Evolutionary conservation across 176 grass and related monocot genomes (phyloP), one percentile per base, ranked within the genome.

Genomic region (Otatea glauca): DNA sequence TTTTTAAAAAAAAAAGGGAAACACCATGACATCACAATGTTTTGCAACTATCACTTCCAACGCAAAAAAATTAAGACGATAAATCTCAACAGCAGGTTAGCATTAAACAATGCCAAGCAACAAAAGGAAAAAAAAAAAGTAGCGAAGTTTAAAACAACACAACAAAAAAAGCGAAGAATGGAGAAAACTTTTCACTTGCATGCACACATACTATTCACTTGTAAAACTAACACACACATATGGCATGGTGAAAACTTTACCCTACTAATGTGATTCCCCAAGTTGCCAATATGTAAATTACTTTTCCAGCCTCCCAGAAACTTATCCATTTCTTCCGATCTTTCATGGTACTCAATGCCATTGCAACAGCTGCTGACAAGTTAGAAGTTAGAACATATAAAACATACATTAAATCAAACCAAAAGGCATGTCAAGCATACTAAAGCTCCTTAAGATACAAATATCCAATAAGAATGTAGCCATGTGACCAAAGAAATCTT

Each of bases 231-330:
- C 39, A 72, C 39, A 62, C 3, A 74, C 21, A 85, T 74, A 85
- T 74, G 4, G 1, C 10, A 63, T 37, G 17, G 38, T 48, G 50
- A 85, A 38, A 73, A 63, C 13, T 79, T 90, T 87, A 98, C 96
- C 96, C 96, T 23, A 81, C 89, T 44, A 98, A 83, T 81, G 93
- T 90, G 70, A 98, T 87, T 39, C 96, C 96, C 96, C 93, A 98
- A 5, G 96, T 87, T 74, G 91, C 71, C 76, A 95, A 64, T 41
- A 94, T 90, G 81, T 95, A 98, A 75, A 95, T 90, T 42, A 95
- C 44, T 84, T 95, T 92, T 78, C 88, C 96, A 85, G 96, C 93
- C 89, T 98, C 96, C 96, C 93, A 98, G 38, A 98, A 82, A 86
- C 84, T 86, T 81, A 74, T 94, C 96, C 93, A 95, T 60, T 92